These are phyloP conservation scores for Capronia epimyces DNA, from an alignment of 2,329 filamentous ascomycete species.

Conservation along the genomic window DNA sequence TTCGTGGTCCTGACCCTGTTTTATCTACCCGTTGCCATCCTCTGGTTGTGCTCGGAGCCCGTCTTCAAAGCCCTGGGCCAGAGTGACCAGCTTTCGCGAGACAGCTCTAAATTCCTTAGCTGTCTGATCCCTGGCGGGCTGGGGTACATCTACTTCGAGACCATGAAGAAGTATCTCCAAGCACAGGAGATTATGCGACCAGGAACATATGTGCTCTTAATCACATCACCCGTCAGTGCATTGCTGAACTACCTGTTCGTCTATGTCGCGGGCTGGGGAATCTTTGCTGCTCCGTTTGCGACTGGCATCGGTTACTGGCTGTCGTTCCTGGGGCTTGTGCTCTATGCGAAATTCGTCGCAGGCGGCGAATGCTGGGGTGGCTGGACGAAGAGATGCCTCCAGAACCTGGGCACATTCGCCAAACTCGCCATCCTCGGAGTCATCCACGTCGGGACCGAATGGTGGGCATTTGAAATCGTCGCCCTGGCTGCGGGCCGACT, in stretches of 20 bases:
- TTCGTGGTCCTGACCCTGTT: constrained; percentile 67
- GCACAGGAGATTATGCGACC: constrained; percentile 59
- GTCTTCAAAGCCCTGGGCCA: constrained; percentile 72
- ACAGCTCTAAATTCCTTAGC: constrained; percentile 67
- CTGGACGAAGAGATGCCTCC: constrained; percentile 57
- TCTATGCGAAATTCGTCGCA: constrained; percentile 64
- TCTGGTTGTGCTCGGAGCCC: constrained; percentile 71
- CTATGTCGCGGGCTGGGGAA: constrained; percentile 63
- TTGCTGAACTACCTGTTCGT: constrained; percentile 63
- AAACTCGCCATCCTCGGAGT: constrained; percentile 70
- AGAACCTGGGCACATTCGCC: constrained; percentile 65
- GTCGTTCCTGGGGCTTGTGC: constrained; percentile 69
- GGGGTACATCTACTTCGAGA: constrained; percentile 83
- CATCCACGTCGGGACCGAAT: constrained; percentile 81
- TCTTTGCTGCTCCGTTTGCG: constrained; percentile 74
- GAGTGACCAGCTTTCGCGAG: constrained; percentile 67
- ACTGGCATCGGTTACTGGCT: constrained; percentile 83
- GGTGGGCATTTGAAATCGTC: constrained; percentile 93
- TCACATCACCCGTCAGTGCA: constrained; percentile 57
- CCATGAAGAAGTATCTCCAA: constrained; percentile 60
- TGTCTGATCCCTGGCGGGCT: constrained; percentile 73
- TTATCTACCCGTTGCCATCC: constrained; percentile 64
- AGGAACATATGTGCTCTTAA: constrained; percentile 57
- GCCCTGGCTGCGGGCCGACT: constrained; percentile 74
- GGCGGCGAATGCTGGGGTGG: constrained; percentile 78